These are phyloP conservation scores for Fusarium tupiense DNA, from an alignment of 2,329 filamentous ascomycete genomes.

Conservation along the genomic window DNA sequence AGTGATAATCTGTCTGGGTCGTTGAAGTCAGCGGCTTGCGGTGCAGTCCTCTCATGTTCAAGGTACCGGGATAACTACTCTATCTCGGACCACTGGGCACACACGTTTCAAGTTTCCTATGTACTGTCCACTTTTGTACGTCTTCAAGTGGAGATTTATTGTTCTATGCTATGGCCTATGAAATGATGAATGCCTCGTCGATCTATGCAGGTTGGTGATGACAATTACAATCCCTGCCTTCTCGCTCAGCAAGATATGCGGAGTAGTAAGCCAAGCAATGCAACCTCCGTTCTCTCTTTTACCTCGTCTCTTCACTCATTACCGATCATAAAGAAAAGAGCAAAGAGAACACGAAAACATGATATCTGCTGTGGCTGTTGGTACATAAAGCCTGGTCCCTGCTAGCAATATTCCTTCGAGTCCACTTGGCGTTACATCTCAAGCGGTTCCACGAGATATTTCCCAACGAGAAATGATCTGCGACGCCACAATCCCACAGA, in stretches of 20 bases:
- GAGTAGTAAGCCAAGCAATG: not conserved
- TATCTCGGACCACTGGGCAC: not conserved
- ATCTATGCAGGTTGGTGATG: slow-evolving; percentile 2
- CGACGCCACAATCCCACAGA: slow-evolving; percentile 1
- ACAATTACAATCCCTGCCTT: not conserved
- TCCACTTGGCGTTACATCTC: not conserved
- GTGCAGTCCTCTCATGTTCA: not conserved
- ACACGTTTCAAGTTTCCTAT: not conserved
- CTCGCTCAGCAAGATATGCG: not conserved
- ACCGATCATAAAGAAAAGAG: not conserved
- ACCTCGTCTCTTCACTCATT: not conserved
- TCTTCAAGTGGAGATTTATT: not conserved
- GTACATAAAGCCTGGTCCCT: not conserved
- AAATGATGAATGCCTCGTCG: not conserved
- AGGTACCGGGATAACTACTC: not conserved
- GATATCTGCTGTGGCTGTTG: not conserved
- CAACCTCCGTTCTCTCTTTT: not conserved
- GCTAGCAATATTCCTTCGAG: not conserved
- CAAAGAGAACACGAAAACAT: not conserved
- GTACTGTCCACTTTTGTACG: not conserved
- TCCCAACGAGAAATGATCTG: slow-evolving; percentile 8
- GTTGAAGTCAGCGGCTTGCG: not conserved
- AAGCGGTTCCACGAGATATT: not conserved
- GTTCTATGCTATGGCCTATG: not conserved
- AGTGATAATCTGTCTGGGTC: not conserved